Conservation (phyloP, 225 moss, liverwort and hornwort genomes). For the Rhytidiadelphus loreus region DNA sequence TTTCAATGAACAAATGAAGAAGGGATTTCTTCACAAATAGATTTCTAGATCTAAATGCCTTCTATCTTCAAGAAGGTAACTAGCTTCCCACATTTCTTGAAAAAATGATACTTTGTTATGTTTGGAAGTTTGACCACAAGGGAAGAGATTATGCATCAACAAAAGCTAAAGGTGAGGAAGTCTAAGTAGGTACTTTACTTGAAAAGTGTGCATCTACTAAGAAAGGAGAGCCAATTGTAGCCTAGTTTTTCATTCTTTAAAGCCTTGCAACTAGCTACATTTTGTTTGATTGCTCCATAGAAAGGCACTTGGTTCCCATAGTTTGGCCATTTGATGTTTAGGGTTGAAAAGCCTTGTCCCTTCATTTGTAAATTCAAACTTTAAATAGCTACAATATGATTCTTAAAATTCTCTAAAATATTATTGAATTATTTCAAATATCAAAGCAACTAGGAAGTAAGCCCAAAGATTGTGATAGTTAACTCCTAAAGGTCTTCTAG, state of each 20-base stretch:
- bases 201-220: not conserved
- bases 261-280: not conserved
- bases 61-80: not conserved
- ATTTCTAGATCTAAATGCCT: not conserved
- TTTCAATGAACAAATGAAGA: not conserved
- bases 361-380: not conserved
- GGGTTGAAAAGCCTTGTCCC: not conserved
- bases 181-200: not conserved
- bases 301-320: too few relatives aligned
- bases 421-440: not conserved
- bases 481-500: too few relatives aligned
- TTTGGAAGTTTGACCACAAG: not conserved
- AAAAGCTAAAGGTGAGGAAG: not conserved
- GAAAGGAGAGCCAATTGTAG: not conserved
- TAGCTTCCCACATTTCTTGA: not conserved
- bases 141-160: fast-evolving
- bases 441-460: too few relatives aligned
- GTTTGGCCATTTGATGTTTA: not conserved
- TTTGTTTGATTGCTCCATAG: not conserved
- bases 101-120: too few relatives aligned
- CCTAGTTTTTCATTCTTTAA: not conserved
- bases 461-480: not conserved
- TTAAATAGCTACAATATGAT: not conserved
- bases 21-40: fast-evolving
- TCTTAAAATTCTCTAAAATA: not conserved